Conservation (phyloP, 768 basidiomycete species). For the Phanerodontia chrysosporium region DNA sequence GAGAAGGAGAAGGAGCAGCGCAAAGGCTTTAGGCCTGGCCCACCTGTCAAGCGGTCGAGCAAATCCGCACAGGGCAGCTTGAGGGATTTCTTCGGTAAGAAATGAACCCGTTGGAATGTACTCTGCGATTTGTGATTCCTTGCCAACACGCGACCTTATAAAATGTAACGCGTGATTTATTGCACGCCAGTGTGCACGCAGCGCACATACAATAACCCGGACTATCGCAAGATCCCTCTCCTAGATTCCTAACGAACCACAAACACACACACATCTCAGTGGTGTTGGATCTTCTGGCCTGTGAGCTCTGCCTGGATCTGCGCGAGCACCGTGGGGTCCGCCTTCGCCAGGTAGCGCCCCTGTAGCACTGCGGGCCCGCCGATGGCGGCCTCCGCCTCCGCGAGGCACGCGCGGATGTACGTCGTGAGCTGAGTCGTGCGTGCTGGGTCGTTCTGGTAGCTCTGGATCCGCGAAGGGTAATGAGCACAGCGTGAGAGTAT, state of each 20-base stretch:
- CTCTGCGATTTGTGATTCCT: no score
- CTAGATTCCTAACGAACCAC: no score
- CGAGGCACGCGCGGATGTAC: slow-evolving; percentile 54
- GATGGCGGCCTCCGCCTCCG: slow-evolving; percentile 57
- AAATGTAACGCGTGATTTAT: no score
- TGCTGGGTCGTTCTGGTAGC: slow-evolving; percentile 68
- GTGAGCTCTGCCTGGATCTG: slow-evolving; percentile 43
- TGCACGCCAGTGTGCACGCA: no score
- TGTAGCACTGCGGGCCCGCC: slow-evolving; percentile 62
- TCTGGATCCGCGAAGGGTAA: slow-evolving; percentile 39
- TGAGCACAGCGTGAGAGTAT: background rate
- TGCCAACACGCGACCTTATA: no score
- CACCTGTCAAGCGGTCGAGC: slow-evolving; percentile 11
- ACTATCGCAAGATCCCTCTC: no score
- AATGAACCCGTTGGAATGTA: slow-evolving; percentile 3
- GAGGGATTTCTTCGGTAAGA: slow-evolving; percentile 23
- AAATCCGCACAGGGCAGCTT: slow-evolving; percentile 17
- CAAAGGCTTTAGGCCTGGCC: slow-evolving; percentile 10
- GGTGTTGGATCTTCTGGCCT: background rate
- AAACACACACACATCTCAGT: no score
- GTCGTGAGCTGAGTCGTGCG: slow-evolving; percentile 60
- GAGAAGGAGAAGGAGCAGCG: background rate
- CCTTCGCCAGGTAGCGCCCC: slow-evolving; percentile 51
- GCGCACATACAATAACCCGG: no score
- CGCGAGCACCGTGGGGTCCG: slow-evolving; percentile 70